Percentiles rank a stretch among this genome's conserved stretches.
Evolutionary conservation across 1,139 yeast species (phyloP).

Genomic region (Saccharomycopsis hybrid): DNA sequence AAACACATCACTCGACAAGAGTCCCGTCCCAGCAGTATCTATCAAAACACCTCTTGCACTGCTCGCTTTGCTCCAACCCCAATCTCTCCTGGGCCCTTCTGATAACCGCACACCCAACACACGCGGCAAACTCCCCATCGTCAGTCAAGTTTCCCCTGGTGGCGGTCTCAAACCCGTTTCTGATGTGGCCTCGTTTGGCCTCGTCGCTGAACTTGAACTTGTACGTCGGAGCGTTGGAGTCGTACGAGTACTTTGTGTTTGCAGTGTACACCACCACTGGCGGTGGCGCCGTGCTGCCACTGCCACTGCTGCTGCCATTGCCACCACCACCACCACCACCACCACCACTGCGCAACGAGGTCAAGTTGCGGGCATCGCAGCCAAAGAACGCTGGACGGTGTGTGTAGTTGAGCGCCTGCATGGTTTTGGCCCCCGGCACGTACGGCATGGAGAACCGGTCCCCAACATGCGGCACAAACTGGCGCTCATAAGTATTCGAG

Average conservation of each 20-base stretch:
- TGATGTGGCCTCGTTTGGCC: constrained; percentile 55
- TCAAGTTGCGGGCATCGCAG: constrained; percentile 64
- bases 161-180: constrained; percentile 76
- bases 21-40: constrained; percentile 80
- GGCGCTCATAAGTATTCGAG: constrained; percentile 61
- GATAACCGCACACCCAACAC: constrained; percentile 84
- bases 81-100: constrained; percentile 76
- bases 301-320: constrained; percentile 37
- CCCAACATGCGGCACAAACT: constrained; percentile 55
- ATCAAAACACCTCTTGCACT: constrained; percentile 66
- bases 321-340: constrained; percentile 86
- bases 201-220: constrained; percentile 53
- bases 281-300: constrained; percentile 41
- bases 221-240: constrained; percentile 68
- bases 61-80: constrained; percentile 55
- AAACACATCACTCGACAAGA: constrained; percentile 34
- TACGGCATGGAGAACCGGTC: constrained; percentile 70
- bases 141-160: constrained; percentile 69
- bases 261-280: constrained; percentile 80
- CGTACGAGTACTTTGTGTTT: constrained; percentile 61
- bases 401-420: constrained; percentile 49
- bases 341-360: constrained; percentile 42
- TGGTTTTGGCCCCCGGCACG: constrained; percentile 69
- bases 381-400: constrained; percentile 80
- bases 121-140: constrained; percentile 67